A percentile compares a stretch with the other conserved stretches of the same genome.
Conservation (phyloP, 2,329 filamentous ascomycete genomes). For the Pseudogymnoascus destructans region DNA sequence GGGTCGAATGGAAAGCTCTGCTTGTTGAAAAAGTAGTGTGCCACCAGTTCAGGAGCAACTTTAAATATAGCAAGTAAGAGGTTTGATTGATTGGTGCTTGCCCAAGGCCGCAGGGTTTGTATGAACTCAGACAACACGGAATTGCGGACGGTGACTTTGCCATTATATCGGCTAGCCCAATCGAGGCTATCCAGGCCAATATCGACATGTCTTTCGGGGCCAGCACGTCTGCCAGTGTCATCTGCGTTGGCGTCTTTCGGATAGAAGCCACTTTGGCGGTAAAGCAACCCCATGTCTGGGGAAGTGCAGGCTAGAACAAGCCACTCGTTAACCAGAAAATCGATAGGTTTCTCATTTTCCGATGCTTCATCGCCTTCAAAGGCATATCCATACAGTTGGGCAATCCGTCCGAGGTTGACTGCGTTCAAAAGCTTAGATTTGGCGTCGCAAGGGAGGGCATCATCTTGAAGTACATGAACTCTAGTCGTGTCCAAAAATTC, state of each 20-base stretch:
- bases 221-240: slow-evolving; percentile 28
- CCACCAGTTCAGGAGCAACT: slow-evolving; percentile 71
- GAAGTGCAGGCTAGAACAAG: slow-evolving; percentile 64
- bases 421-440: slow-evolving; percentile 69
- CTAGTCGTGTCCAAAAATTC: slow-evolving; percentile 64
- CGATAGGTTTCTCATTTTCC: slow-evolving; percentile 40
- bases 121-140: slow-evolving; percentile 65
- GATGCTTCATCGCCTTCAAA: slow-evolving; percentile 34
- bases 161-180: slow-evolving; percentile 54
- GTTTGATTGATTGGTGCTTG: slow-evolving; percentile 67
- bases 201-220: slow-evolving; percentile 34
- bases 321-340: slow-evolving; percentile 61
- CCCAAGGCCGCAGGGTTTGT: slow-evolving; percentile 69
- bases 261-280: slow-evolving; percentile 73
- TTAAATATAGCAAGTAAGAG: slow-evolving; percentile 69
- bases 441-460: slow-evolving; percentile 54
- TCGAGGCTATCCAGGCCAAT: slow-evolving; percentile 56
- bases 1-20: slow-evolving; percentile 77
- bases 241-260: slow-evolving; percentile 55
- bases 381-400: slow-evolving; percentile 54
- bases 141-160: slow-evolving; percentile 65
- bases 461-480: slow-evolving; percentile 59
- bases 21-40: slow-evolving; percentile 74
- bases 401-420: slow-evolving; percentile 57
- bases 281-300: slow-evolving; percentile 57